Evolutionary conservation across 1,139 yeast species (phyloP), one percentile per base, ranked within the genome.

Genomic region (Diutina neorugosa): DNA sequence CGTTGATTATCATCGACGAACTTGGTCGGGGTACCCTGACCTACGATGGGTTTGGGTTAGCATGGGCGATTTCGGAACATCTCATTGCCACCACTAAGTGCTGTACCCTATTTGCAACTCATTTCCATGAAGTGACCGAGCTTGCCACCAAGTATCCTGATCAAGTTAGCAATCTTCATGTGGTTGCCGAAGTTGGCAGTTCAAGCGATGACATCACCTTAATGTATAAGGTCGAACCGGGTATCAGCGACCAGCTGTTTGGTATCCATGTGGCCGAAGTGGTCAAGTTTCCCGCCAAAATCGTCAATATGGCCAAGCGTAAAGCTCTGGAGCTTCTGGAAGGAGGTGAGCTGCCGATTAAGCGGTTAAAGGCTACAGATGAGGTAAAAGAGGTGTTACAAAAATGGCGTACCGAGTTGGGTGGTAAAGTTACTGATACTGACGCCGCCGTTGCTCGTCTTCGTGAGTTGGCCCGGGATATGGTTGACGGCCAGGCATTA

Each of bases 181-280:
- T 93, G 44, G 93, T 89, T n/a, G 98, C 98, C 0, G 95, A 89
- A 60, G 82, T 89, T 48, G 88, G 82, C 53, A 63, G 67, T 53
- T 44, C 52, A 18, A 71, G 69, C 42, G 84, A 83, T 57, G 96
- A 88, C 60, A 89, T 93, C 58, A 90, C 98, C 0, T 73, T 93
- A 58, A 73, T 93, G 62, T 93, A 91, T 68, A 87, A 85, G 62
- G 97, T 93, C 16, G 96, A 88, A 60, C 87, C 88, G 1, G 98
- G 98, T 14, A 80, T 90, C 54, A 83, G 96, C 2, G 96, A 90
- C 64, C 95, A 90, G 65, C 90, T 97, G 0, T 93, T 93, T 69
- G 98, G 98, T 68, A 90, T 93, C 52, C 96, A 93, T 65, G 98
- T 93, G 46, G 98, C 98, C 0, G 98, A 93, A 67, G 81, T 91